Evolutionary conservation across 1,284 basidiomycete species (phyloP).

Genomic region (Volvariella volvacea): DNA sequence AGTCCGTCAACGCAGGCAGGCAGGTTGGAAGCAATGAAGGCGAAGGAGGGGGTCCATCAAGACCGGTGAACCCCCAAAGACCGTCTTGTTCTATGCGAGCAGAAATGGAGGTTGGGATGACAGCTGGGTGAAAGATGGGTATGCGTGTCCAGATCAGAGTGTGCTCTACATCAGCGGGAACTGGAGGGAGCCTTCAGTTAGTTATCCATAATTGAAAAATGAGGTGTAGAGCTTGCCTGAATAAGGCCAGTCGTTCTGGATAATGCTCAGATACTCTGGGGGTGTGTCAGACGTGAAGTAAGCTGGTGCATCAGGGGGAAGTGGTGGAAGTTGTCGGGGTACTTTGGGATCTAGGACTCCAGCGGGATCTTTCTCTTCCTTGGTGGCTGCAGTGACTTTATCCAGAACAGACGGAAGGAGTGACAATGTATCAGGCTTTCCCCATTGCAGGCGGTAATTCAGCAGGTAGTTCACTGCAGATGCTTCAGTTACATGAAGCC

Average conservation of each 20-base stretch:
- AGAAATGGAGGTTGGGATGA: conserved; percentile 39
- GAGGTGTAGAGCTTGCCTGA: conserved; percentile 39
- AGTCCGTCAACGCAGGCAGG: conserved; percentile 57
- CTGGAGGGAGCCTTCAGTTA: conserved; percentile 24
- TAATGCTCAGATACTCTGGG: conserved; percentile 56
- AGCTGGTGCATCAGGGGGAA: conserved; percentile 27
- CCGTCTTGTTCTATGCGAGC: conserved; percentile 61
- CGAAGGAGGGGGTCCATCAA: conserved; percentile 48
- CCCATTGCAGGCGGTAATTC: conserved; percentile 66
- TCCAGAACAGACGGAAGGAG: conserved; percentile 41
- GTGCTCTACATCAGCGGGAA: conserved; percentile 70
- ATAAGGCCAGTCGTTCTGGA: conserved; percentile 81
- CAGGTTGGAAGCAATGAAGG: conserved; percentile 50
- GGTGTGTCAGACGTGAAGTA: conserved; percentile 65
- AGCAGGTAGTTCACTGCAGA: conserved; percentile 61
- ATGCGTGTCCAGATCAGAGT: conserved; percentile 69
- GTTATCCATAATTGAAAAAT: conserved; percentile 1
- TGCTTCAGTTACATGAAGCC: conserved; percentile 6
- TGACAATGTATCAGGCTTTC: conserved; percentile 54
- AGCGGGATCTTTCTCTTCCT: conserved; percentile 2
- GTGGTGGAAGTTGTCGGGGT: conserved; percentile 12
- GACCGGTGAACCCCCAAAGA: conserved; percentile 73
- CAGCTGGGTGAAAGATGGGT: conserved; percentile 54
- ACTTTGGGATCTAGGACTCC: not conserved
- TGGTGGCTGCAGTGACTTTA: conserved; percentile 8